Conservation (phyloP, 805 yeast genomes). For the Candida corydali region DNA sequence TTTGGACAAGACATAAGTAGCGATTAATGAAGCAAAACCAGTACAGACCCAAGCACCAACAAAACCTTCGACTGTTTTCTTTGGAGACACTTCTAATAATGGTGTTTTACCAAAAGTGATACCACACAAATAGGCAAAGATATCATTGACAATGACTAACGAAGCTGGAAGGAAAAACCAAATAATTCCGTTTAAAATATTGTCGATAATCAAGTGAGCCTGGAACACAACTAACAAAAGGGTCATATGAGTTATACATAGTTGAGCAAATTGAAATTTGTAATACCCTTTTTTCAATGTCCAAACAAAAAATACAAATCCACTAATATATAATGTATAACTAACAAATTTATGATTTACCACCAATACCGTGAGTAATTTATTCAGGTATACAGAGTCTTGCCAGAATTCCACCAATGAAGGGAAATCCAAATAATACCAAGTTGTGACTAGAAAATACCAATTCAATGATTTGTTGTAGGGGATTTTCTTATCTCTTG, state of each 20-base stretch:
- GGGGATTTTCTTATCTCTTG: conserved; percentile 77
- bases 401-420: conserved; percentile 67
- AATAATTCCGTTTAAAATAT: conserved; percentile 83
- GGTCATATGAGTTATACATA: conserved; percentile 93
- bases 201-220: conserved; percentile 87
- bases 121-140: conserved; percentile 95
- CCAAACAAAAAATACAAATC: conserved; percentile 86
- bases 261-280: conserved; percentile 89
- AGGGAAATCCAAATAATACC: conserved; percentile 87
- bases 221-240: conserved; percentile 85
- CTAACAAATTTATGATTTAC: conserved; percentile 80
- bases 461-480: conserved; percentile 82
- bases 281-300: conserved; percentile 85
- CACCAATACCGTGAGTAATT: conserved; percentile 54
- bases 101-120: conserved; percentile 94
- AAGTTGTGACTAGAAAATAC: conserved; percentile 86
- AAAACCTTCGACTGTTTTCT: conserved; percentile 96
- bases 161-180: conserved; percentile 95
- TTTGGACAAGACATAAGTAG: conserved; percentile 61
- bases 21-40: conserved; percentile 61
- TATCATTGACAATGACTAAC: conserved; percentile 89
- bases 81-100: conserved; percentile 89
- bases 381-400: conserved; percentile 47
- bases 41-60: conserved; percentile 98
- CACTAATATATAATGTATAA: conserved; percentile 79